Evolutionary conservation across 2,329 filamentous ascomycete genomes (phyloP).

Genomic region (Ophiognomonia clavigignenti-juglandacearum): DNA sequence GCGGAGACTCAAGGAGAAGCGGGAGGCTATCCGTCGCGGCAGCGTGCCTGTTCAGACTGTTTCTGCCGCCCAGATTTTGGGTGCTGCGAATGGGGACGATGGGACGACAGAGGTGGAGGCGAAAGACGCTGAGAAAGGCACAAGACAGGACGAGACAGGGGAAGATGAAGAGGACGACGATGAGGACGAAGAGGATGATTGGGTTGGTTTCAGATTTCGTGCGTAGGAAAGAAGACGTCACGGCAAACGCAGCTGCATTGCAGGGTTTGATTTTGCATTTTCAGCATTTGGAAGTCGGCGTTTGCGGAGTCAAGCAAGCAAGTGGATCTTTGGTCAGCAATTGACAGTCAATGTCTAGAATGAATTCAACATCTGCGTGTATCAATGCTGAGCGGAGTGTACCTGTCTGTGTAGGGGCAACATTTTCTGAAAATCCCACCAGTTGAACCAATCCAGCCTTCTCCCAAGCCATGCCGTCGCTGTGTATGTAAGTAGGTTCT

Average conservation of each 20-base stretch:
- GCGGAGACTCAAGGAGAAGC: constrained; percentile 60
- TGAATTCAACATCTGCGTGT: background rate
- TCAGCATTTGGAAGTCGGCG: no score
- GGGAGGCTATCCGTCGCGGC: constrained; percentile 58
- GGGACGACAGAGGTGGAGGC: background rate
- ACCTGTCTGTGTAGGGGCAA: no score
- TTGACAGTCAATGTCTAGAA: no score
- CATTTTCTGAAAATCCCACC: no score
- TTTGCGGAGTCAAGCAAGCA: no score
- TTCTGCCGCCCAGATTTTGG: constrained; percentile 6
- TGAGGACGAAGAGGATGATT: constrained; percentile 48
- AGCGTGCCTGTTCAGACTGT: no score
- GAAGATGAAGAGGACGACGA: no score
- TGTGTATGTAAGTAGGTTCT: background rate
- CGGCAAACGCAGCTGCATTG: background rate
- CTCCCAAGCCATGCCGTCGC: background rate
- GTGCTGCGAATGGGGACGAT: background rate
- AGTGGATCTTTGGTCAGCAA: no score
- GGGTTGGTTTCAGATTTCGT: constrained; percentile 54
- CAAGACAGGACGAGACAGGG: constrained; percentile 25
- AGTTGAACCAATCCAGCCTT: background rate
- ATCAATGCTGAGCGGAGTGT: no score
- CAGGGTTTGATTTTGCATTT: no score
- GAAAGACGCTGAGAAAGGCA: constrained; percentile 12
- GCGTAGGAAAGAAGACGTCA: constrained; percentile 11